Evolutionary conservation across 306 rosid species (phyloP).

Genomic region (Castanea crenata): DNA sequence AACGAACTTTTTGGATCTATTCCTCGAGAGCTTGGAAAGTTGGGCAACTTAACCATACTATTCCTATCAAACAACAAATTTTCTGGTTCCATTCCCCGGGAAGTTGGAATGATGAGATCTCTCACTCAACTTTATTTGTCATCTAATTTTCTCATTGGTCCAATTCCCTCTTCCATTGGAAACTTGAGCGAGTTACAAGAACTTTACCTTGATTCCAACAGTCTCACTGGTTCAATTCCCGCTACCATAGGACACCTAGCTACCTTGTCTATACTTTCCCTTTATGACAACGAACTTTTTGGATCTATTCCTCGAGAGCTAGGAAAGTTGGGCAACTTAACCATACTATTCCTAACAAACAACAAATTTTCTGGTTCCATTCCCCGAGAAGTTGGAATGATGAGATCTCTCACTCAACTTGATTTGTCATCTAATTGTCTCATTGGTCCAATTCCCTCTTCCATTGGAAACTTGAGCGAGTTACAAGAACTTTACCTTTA

Average conservation of each 20-base stretch:
- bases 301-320: no score
- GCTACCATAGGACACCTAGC: no score
- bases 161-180: not conserved
- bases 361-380: constrained; percentile 19
- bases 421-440: constrained; percentile 10
- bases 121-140: not conserved
- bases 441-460: constrained; percentile 18
- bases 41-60: not conserved
- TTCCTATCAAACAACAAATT: not conserved
- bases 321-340: no score
- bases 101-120: not conserved
- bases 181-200: not conserved
- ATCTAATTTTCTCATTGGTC: not conserved
- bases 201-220: not conserved
- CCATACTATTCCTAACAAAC: not conserved
- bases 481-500: not conserved
- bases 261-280: no score
- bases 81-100: not conserved
- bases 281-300: no score
- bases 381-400: constrained; percentile 32
- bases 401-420: constrained; percentile 2
- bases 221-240: no score
- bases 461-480: constrained; percentile 25
- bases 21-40: not conserved
- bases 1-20: not conserved